phyloP scores from a whole-genome alignment of 805 yeast species.

The Schizosaccharomyces octosporus region DNA sequence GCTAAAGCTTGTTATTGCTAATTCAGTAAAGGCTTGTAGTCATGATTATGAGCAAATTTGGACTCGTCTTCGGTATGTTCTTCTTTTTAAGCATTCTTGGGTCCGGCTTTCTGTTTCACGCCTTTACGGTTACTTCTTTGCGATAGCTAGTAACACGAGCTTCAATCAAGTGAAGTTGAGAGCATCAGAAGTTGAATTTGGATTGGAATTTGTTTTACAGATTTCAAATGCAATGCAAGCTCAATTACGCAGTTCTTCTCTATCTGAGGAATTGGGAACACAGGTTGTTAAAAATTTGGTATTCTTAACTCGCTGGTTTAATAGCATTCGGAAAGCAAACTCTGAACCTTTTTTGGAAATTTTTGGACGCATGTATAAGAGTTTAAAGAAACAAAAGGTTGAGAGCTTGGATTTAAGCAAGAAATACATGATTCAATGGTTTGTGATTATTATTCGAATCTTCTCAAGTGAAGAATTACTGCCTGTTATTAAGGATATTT shows the following conservation, averaged over 20 bases:
- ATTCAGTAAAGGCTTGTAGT: conserved; percentile 10
- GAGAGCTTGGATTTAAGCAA: conserved; percentile 13
- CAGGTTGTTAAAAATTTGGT: conserved; percentile 47
- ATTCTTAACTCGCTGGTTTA: conserved; percentile 31
- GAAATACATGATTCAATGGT: neutral
- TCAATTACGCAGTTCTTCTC: conserved; percentile 58
- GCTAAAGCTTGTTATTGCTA: conserved; percentile 6
- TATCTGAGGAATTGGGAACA: conserved; percentile 35
- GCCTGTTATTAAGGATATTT: conserved; percentile 22
- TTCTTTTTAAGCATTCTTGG: conserved; percentile 82
- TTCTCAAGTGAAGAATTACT: conserved; percentile 12
- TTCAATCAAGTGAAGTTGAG: conserved; percentile 8
- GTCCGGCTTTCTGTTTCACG: conserved; percentile 45
- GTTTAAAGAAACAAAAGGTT: conserved; percentile 24
- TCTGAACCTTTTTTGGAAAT: neutral
- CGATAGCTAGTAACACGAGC: conserved; percentile 11
- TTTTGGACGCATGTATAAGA: neutral
- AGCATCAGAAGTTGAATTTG: neutral
- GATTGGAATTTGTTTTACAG: conserved; percentile 20
- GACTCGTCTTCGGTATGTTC: conserved; percentile 25
- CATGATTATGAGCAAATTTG: conserved; percentile 21
- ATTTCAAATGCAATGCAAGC: conserved; percentile 45
- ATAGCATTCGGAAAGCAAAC: conserved; percentile 3
- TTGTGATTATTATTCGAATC: neutral
- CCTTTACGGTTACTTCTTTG: conserved; percentile 28